Base-by-base conservation (phyloP, 2,329 filamentous ascomycete species). In the Botrytis deweyae region DNA sequence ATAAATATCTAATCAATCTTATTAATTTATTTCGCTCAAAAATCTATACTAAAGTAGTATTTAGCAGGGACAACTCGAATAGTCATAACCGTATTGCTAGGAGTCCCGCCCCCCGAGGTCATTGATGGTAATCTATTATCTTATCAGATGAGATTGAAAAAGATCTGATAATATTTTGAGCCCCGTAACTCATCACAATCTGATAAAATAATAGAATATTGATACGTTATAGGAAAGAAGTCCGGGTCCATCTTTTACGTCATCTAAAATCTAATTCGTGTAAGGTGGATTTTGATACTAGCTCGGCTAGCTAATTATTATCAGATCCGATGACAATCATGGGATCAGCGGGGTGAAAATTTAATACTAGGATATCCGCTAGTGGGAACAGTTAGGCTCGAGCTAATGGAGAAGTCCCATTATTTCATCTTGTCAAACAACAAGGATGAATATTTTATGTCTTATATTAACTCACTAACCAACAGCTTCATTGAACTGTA, bases 321-420 rank as follows among this genome's bases (percentile, higher is more conserved):
- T 73, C 70, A 62, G 74, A 75, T 64, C 69, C 70, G 64, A 74
- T 76, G 52, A 5, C n/a, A 58, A 58, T 29, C 52, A 58, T 58
- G 59, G 40, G 36, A 75, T 55, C 22, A 52, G 40, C 55, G 40
- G 40, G 42, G 67, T 70, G 44, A 70, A 61, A 70, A 70, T 62
- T 38, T 38, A 36, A 63, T 70, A 38, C 68, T 44, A 9, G 29
- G 18, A 20, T 44, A 62, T 29, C n/a, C 52, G 40, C 46, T 29
- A 68, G 46, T 55, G 33, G 65, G 40, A 55, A 42, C 46, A n/a
- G 46, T 46, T 42, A 42, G n/a, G 25, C 52, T 58, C n/a, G 52
- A 33, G 52, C 52, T 58, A 33, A 58, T 29, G 6, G 25, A 29
- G 25, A 42, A 64, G 8, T 64, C 22, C 36, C 38, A 63, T 63